phyloP scores from a whole-genome alignment of 495 filamentous ascomycete species.

The Podospora pseudoanserina region DNA sequence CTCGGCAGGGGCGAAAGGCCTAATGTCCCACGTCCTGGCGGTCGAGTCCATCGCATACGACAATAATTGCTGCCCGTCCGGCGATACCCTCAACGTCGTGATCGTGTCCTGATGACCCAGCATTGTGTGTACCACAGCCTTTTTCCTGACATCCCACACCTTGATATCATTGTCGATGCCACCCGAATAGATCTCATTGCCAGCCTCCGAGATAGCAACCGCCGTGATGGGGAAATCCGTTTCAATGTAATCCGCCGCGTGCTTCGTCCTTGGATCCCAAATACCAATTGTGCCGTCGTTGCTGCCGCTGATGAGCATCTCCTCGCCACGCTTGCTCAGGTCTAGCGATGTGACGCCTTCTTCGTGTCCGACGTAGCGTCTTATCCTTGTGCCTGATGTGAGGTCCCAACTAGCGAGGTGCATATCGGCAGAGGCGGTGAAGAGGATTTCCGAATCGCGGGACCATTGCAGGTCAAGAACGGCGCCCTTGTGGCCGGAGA shows the following conservation, averaged over 20 bases:
- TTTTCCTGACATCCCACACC: conserved; percentile 94
- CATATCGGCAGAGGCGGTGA: conserved; percentile 90
- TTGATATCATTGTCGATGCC: conserved; percentile 97
- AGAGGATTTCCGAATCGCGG: conserved; percentile 83
- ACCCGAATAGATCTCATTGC: conserved; percentile 92
- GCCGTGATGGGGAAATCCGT: conserved; percentile 93
- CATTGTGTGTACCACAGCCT: conserved; percentile 80
- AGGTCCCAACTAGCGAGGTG: conserved; percentile 93
- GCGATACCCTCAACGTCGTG: conserved; percentile 83
- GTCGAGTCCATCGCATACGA: conserved; percentile 94
- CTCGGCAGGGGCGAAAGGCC: conserved; percentile 87
- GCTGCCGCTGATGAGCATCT: conserved; percentile 80
- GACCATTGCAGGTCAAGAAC: conserved; percentile 95
- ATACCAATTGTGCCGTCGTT: conserved; percentile 94
- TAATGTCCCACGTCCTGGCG: conserved; percentile 92
- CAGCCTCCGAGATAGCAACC: conserved; percentile 83
- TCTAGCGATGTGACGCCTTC: conserved; percentile 90
- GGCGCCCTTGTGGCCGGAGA: conserved; percentile 85
- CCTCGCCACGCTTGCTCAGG: conserved; percentile 81
- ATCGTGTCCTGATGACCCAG: conserved; percentile 88
- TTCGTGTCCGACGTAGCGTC: conserved; percentile 88
- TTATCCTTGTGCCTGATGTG: conserved; percentile 80
- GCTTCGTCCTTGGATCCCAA: conserved; percentile 94
- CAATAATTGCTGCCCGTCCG: conserved; percentile 83
- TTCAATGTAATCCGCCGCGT: conserved; percentile 79